Evolutionary conservation across 2,329 filamentous ascomycete genomes (phyloP).

Genomic region (Microcera coccophila): DNA sequence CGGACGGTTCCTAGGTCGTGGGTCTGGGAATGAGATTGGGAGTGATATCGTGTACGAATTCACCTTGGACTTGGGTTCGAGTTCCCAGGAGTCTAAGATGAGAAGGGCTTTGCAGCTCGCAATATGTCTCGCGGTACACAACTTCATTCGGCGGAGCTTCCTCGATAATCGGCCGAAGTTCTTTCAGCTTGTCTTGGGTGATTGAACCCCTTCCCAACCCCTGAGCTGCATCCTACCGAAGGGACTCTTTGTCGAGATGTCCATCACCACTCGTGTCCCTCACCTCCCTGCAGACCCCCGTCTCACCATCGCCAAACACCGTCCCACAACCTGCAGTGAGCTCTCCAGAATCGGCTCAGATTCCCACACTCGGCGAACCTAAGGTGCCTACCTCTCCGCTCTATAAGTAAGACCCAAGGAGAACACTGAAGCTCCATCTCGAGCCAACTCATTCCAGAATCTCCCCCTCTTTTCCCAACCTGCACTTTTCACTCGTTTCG

Average conservation of each 20-base stretch:
- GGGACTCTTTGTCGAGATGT: too few species aligned
- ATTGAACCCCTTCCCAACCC: background rate
- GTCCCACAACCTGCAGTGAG: background rate
- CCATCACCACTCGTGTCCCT: too few species aligned
- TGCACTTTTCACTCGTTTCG: background rate
- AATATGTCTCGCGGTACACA: background rate
- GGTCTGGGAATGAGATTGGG: background rate
- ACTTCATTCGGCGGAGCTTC: background rate
- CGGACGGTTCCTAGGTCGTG: slow-evolving; percentile 2
- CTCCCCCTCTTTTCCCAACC: background rate
- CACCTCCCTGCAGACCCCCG: background rate
- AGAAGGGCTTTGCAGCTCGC: background rate
- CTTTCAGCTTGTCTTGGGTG: background rate
- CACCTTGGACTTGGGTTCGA: background rate
- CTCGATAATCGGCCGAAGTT: background rate
- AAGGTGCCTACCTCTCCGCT: background rate
- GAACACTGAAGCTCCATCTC: background rate
- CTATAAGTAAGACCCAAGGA: slow-evolving; percentile 7
- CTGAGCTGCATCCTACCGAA: too few species aligned
- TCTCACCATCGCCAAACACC: background rate
- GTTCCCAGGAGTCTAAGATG: background rate
- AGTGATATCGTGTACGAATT: too few species aligned
- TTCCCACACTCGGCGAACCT: slow-evolving; percentile 8
- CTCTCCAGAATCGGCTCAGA: background rate
- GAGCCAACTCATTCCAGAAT: background rate